Conservation (phyloP, 2,329 filamentous ascomycete species). For the Dendryphion nanum region DNA sequence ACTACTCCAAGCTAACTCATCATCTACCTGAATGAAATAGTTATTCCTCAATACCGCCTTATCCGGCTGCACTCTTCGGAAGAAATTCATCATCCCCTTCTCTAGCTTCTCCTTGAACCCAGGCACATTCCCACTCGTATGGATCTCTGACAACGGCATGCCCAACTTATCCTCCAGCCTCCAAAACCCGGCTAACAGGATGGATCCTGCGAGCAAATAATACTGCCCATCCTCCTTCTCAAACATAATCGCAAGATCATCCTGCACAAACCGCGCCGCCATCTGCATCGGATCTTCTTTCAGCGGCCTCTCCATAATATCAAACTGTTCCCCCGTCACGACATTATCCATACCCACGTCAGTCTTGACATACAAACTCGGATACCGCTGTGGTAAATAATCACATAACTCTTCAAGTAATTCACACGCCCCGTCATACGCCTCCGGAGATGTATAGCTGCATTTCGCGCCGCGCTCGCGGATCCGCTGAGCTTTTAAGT, state of each 20-base stretch:
- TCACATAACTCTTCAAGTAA: conserved; percentile 68
- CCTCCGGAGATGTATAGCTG: conserved; percentile 66
- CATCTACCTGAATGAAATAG: conserved; percentile 87
- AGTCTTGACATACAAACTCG: conserved; percentile 65
- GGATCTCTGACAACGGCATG: conserved; percentile 76
- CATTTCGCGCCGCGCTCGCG: conserved; percentile 65
- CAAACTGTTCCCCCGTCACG: conserved; percentile 69
- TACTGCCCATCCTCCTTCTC: conserved; percentile 75
- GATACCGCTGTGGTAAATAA: conserved; percentile 76
- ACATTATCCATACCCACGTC: conserved; percentile 67
- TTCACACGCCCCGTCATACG: conserved; percentile 70
- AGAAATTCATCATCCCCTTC: conserved; percentile 79
- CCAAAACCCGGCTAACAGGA: conserved; percentile 82
- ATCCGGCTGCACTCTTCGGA: conserved; percentile 67
- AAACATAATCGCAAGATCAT: conserved; percentile 82
- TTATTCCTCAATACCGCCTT: conserved; percentile 70
- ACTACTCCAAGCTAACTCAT: conserved; percentile 70
- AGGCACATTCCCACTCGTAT: conserved; percentile 74
- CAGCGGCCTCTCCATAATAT: conserved; percentile 63
- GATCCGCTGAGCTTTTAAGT: conserved; percentile 68
- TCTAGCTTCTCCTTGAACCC: conserved; percentile 70
- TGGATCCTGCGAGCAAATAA: conserved; percentile 73
- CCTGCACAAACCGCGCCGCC: conserved; percentile 70
- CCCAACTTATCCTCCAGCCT: conserved; percentile 76
- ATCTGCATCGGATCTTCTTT: conserved; percentile 77